Base-by-base conservation (phyloP, 352 stramenopile species). In the Pythium folliculosum region DNA sequence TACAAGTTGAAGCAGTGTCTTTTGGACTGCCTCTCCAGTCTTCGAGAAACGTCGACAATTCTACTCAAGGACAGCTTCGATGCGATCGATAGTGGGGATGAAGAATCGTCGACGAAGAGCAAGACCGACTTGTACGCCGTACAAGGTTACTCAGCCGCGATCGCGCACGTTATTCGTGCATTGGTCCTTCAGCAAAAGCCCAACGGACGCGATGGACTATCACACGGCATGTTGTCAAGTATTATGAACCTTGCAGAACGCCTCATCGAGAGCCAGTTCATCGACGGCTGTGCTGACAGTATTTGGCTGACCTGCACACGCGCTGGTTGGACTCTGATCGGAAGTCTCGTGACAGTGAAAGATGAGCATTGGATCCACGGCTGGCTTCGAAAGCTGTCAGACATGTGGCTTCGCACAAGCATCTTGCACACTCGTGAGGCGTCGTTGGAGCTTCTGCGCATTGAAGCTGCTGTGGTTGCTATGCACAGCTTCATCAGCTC, bases 251-350 rank as follows among this genome's bases (percentile, higher is more conserved):
- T 92, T 19, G 88, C 88, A 0, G 82, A 91, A 56, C 72, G 82
- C 50, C 79, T 96, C 43, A 72, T 96, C 12, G 83, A 89, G 48
- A 93, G 82, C 49, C 88, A 96, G 61, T 95, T 92, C 55, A 67
- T 86, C 22, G 83, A 87, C 62, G 77, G 82, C 23, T 93, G 82
- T 61, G 71, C 76, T 3, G 88, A 96, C 64, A 93, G 86, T 58
- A 82, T 95, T 35, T 96, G 88, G 88, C 71, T 96, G 37, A 96
- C 88, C 13, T 96, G 86, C 60, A 96, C 88, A 7, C 86, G 88
- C 17, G 88, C 84, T 53, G 88, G 88, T 17, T 96, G 88, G 88
- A 88, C 76, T 6, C 49, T 96, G n/a, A 65, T 94, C 9, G 76
- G 85, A 30, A 92, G 82, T 63, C 63, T 96, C 13, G 77, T 91